Evolutionary conservation across 2,329 filamentous ascomycete genomes (phyloP), one percentile per base, ranked within the genome.

Genomic region (Arthrobotrys entomopaga): DNA sequence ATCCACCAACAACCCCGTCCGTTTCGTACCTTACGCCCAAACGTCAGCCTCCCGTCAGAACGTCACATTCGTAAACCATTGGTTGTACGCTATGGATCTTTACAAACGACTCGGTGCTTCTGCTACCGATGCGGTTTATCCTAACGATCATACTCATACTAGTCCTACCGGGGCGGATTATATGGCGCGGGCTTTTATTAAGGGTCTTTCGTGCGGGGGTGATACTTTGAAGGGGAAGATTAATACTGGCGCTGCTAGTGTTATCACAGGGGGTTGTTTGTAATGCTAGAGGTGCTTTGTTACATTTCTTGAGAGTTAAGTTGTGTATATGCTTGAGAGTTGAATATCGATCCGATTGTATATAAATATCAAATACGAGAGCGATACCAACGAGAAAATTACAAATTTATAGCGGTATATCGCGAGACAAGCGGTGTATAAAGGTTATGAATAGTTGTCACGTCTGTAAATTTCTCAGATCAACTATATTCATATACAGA

Each of bases 101-200:
- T 83, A 84, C 53, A 88, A 83, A 74, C 85, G 79, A 78, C 80
- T 24, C 76, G 87, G 74, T 85, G 87, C 2, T 82, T 81, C 61
- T 78, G 79, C 2, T 81, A 80, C 16, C 84, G 86, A 4, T 83
- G 88, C 79, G 65, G 83, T 84, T 67, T 89, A 84, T 77, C 85
- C 87, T 0, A 81, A 81, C 29, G 87, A 89, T 77, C 87, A 89
- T 78, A 89, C 86, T 2, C 88, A 89, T 79, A 88, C 87, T 2
- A 86, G 83, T 77, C 82, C 85, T 0, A 81, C 79, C 2, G 87
- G 87, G 0, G 87, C 87, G 0, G 81, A 85, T 76, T 79, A 85
- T 5, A 85, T 87, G 15, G 84, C 86, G 0, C 81, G 84, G 77
- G 85, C 86, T 4, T 89, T 89, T 78, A 83, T 87, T 29, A 87